These are phyloP conservation scores for Capniomyces stellatus DNA, from an alignment of 371 early-diverging fungal genomes.

Conservation along the genomic window DNA sequence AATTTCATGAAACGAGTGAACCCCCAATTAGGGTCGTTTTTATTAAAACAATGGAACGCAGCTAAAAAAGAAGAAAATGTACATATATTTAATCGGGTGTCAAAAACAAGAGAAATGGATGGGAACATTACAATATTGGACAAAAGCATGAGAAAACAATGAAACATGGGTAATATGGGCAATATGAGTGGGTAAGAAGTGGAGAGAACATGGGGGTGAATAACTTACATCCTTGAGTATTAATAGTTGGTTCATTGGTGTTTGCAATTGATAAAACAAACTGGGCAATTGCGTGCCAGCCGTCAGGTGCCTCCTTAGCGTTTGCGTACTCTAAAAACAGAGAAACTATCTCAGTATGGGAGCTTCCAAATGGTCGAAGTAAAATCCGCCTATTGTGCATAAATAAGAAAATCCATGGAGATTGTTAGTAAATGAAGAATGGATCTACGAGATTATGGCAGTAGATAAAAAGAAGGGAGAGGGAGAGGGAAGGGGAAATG, in stretches of 20 bases:
- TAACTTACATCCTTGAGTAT: conserved; percentile 28
- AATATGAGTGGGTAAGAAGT: no score
- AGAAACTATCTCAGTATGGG: conserved; percentile 46
- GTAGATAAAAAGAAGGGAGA: no score
- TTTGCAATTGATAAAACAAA: conserved; percentile 73
- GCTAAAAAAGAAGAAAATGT: no score
- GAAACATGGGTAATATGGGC: no score
- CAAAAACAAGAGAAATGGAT: no score
- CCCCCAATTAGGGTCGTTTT: conserved; percentile 92
- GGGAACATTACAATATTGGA: no score
- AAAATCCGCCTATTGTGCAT: conserved; percentile 49
- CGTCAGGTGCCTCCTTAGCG: conserved; percentile 28
- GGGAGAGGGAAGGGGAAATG: neutral
- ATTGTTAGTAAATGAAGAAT: no score
- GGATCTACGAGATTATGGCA: no score
- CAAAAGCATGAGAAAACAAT: no score
- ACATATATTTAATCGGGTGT: no score
- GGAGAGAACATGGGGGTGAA: no score
- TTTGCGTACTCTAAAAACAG: conserved; percentile 75
- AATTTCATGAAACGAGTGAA: conserved; percentile 60
- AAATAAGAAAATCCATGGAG: no score
- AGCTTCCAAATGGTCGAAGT: conserved; percentile 82
- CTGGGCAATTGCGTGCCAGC: conserved; percentile 76
- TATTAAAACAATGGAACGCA: conserved; percentile 74
- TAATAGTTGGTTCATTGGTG: conserved; percentile 47